phyloP scores from a whole-genome alignment of 345 rosid species.

The Mercurialis annua region DNA sequence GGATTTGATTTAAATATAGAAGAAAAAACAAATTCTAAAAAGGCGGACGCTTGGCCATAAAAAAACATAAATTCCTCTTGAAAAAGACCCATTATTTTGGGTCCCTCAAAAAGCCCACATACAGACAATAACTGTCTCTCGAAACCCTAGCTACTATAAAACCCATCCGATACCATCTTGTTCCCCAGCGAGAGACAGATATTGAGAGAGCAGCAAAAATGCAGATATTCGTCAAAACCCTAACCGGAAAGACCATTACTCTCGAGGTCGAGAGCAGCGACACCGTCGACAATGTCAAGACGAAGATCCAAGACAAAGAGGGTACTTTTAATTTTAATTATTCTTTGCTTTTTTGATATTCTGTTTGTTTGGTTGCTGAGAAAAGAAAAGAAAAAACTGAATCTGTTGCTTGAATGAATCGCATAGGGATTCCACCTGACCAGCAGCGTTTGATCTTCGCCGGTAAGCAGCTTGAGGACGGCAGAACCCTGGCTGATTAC shows the following conservation, averaged over 20 bases:
- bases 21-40: no score
- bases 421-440: slow-evolving; percentile 27
- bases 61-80: no score
- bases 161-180: background rate
- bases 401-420: background rate
- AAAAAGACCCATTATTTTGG: background rate
- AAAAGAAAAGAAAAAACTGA: no score
- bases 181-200: background rate
- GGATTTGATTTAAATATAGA: no score
- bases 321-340: background rate
- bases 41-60: no score
- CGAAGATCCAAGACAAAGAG: slow-evolving; percentile 35
- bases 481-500: slow-evolving; percentile 27
- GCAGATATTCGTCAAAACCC: slow-evolving; percentile 40
- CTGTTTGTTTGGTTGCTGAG: background rate
- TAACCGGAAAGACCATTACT: slow-evolving; percentile 34
- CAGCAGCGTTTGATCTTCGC: slow-evolving; percentile 29
- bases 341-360: background rate
- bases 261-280: slow-evolving; percentile 37
- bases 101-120: background rate
- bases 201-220: no score
- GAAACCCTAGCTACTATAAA: slow-evolving; percentile 17
- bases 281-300: slow-evolving; percentile 34
- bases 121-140: no score
- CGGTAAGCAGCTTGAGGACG: slow-evolving; percentile 31